Evolutionary conservation across 2,329 filamentous ascomycete species (phyloP), one percentile per base, ranked within the genome.

Genomic region (Colletotrichum nymphaeae): DNA sequence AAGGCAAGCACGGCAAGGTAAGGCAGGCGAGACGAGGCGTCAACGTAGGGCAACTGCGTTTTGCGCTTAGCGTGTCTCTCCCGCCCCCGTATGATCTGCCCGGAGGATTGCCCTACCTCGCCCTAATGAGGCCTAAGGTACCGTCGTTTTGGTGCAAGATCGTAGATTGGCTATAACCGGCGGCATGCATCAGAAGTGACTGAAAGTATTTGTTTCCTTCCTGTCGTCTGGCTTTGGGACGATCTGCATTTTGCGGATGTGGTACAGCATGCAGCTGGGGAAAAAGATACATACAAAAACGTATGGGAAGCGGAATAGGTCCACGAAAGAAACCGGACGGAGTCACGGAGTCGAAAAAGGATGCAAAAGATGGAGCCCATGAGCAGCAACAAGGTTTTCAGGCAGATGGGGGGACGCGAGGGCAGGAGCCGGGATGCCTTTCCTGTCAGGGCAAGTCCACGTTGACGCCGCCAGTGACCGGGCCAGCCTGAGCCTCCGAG

Each of bases 11-110:
- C 32, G n/a, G 59, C 59, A 55, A 60, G 65, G 35, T 69, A 30
- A 46, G 24, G 59, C 59, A 55, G 58, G 53, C 22, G 46, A 14
- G 56, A 37, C n/a, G 26, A 56, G 59, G 26, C 53, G 70, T 73
- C 42, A 42, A 69, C 55, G 12, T 70, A 70, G 60, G 60, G 67
- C 55, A 62, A n/a, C 12, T 53, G 49, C 60, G 49, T 12, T 53
- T 66, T 57, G 6, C 42, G 67, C 53, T 62, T 73, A 70, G 70
- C 67, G 66, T 30, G 60, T 37, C 67, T 42, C n/a, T 70, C 67
- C 67, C 67, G 67, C 56, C 70, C 70, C 70, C 46, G 60, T 66
- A 62, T 57, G 70, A 73, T 73, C 70, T 73, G 70, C 67, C 67
- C 67, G 60, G 49, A 70, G 59, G 70, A 65, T 73, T 70, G 60